These are phyloP conservation scores for Coemansia sp. DNA, from an alignment of 192 early-diverging fungal genomes.

Conservation along the genomic window DNA sequence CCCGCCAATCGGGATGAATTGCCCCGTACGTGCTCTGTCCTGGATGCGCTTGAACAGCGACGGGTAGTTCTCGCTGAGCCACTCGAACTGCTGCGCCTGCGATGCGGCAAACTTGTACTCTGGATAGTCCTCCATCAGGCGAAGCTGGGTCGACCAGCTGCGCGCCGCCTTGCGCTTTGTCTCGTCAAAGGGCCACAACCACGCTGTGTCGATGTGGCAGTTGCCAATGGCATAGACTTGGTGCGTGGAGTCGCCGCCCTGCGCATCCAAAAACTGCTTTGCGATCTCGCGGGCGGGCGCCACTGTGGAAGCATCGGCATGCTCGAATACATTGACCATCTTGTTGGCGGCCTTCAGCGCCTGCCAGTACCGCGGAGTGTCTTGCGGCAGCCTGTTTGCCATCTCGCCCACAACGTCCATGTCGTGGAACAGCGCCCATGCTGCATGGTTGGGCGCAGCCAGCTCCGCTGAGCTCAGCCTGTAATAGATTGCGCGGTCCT, in stretches of 20 bases:
- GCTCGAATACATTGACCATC: constrained; percentile 77
- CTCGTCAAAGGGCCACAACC: constrained; percentile 96
- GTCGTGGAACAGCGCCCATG: constrained; percentile 74
- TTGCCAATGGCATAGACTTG: constrained; percentile 89
- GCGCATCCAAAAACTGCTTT: constrained; percentile 67
- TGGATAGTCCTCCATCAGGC: constrained; percentile 85
- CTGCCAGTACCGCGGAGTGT: constrained; percentile 71
- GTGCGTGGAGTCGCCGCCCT: constrained; percentile 63
- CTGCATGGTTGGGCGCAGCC: constrained; percentile 69
- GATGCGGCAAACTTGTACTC: constrained; percentile 90
- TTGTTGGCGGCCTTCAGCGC: constrained; percentile 80
- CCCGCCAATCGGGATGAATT: constrained; percentile 91
- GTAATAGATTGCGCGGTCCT: constrained; percentile 71
- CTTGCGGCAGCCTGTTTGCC: constrained; percentile 70
- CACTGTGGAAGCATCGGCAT: constrained; percentile 45
- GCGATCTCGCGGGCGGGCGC: constrained; percentile 58
- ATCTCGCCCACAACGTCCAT: constrained; percentile 80
- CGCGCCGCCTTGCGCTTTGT: constrained; percentile 90
- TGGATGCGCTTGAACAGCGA: constrained; percentile 77
- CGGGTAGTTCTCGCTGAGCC: constrained; percentile 84
- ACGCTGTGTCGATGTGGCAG: constrained; percentile 88
- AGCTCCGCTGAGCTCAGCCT: constrained; percentile 66
- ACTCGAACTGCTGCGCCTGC: constrained; percentile 95
- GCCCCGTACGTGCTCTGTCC: constrained; percentile 66
- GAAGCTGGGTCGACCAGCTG: constrained; percentile 77